A percentile compares a stretch with the other conserved stretches of the same genome.
These are phyloP conservation scores for Silybum marianum DNA, from an alignment of 129 eudicot species.

Conservation along the genomic window DNA sequence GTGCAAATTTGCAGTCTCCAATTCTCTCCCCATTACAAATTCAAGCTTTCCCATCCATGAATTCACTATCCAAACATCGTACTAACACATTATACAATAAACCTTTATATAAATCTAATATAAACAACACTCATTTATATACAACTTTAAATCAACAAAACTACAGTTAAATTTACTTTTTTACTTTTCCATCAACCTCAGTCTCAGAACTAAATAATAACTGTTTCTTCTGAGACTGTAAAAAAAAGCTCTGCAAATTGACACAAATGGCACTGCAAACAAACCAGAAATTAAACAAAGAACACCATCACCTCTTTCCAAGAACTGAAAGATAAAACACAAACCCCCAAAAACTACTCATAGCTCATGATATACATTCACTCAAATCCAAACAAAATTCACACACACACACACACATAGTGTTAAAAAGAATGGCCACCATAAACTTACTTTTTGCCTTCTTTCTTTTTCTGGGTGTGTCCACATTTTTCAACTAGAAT, in stretches of 20 bases:
- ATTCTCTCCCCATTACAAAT: not conserved
- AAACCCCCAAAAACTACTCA: conserved; percentile 39
- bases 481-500: conserved; percentile 20
- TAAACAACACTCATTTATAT: not conserved
- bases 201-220: not conserved
- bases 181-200: not conserved
- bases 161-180: too few relatives aligned
- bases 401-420: conserved; percentile 12
- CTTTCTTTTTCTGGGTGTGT: not conserved
- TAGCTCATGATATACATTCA: conserved; percentile 23
- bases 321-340: conserved; percentile 47
- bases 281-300: conserved; percentile 25
- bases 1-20: conserved; percentile 60
- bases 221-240: conserved; percentile 22
- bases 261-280: conserved; percentile 29
- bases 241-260: conserved; percentile 26
- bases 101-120: not conserved
- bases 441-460: not conserved
- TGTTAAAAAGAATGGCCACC: conserved; percentile 23
- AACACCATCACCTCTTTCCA: conserved; percentile 41
- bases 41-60: conserved; percentile 20
- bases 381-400: conserved; percentile 34
- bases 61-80: conserved; percentile 6
- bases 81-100: not conserved
- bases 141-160: not conserved